phyloP scores from a whole-genome alignment of 2,329 filamentous ascomycete species.

The Lachnellula cervina region DNA sequence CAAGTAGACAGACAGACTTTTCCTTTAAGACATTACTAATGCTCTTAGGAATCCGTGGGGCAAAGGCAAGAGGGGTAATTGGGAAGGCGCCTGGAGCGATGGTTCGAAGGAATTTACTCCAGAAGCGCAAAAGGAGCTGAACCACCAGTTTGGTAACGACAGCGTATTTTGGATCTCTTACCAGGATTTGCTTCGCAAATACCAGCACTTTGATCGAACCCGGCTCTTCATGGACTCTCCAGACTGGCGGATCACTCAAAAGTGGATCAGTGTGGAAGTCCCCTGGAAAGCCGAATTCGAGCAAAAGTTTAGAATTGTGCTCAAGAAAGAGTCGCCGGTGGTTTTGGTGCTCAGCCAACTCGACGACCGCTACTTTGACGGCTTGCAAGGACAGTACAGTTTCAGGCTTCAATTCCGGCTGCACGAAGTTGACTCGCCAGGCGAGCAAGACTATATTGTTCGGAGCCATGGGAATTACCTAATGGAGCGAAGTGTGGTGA shows the following conservation, averaged over 20 bases:
- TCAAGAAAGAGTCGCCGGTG: constrained; percentile 52
- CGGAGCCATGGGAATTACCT: constrained; percentile 54
- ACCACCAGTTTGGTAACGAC: constrained; percentile 56
- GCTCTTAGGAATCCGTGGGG: constrained; percentile 51
- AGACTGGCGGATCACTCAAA: constrained; percentile 53
- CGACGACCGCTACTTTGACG: constrained; percentile 57
- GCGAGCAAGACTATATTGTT: constrained; percentile 55
- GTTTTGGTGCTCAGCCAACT: constrained; percentile 58
- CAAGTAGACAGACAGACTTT: not conserved
- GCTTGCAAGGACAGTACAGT: constrained; percentile 53
- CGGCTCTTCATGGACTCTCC: constrained; percentile 51
- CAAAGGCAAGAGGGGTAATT: constrained; percentile 50
- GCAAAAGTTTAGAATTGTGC: constrained; percentile 54
- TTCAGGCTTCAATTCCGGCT: constrained; percentile 45
- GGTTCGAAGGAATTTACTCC: constrained; percentile 58
- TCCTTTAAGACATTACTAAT: not conserved
- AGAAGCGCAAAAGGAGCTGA: constrained; percentile 52
- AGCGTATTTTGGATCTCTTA: constrained; percentile 62
- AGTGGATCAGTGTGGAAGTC: constrained; percentile 58
- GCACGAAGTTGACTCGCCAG: constrained; percentile 45
- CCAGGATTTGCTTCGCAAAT: constrained; percentile 58
- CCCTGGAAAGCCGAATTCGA: constrained; percentile 59
- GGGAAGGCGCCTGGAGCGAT: constrained; percentile 55
- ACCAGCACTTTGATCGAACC: constrained; percentile 56
- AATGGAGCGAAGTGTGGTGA: constrained; percentile 54